Evolutionary conservation across 225 moss, liverwort and hornwort species (phyloP), one percentile per base, ranked within the genome.

Genomic region (Antitrichia curtipendula): DNA sequence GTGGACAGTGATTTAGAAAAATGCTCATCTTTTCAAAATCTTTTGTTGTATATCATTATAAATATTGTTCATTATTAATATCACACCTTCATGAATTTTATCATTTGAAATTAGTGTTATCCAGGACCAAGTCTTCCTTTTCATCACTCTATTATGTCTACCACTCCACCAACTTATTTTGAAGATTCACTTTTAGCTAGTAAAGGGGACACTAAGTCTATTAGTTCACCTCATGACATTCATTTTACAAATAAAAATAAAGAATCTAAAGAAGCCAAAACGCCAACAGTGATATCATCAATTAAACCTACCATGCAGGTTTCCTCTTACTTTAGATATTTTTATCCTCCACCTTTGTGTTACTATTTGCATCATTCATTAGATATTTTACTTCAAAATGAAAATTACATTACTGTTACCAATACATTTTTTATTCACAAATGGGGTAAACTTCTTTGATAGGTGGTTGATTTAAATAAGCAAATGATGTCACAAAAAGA

Each of bases 401-500:
- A 9, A 29, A 18, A 29, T 47, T 73, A 4, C 11, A 73, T 24
- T 16, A n/a, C 3, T 36, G 8, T 76, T 76, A 54, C 2, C 0
- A 24, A 24, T n/a, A 10, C 24, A n/a, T 24, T 28, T 36, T 21
- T 2, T 57, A 40, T 41, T 59, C 41, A 58, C 12, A 49, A 84
- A 22, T 84, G 17, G 16, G 32, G 25, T 21, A 13, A 50, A 36
- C 24, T 0, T 86, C 12, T 57, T 41, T 84, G 27, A 43, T 88
- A 97, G 93, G 90, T 87, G 16, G 70, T 76, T 78, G 91, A 89
- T 58, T 71, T 89, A 71, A 93, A 91, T 80, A 91, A 92, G 31
- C 69, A 92, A 14, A 88, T 91, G 57, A 91, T 96, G 92, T 91
- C 92, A 77, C 91, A 92, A 89, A 86, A 91, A 82, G 94, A 96